These are phyloP conservation scores for Acanthamoeba pearcei DNA, from an alignment of 208 protist genomes.

Conservation along the genomic window DNA sequence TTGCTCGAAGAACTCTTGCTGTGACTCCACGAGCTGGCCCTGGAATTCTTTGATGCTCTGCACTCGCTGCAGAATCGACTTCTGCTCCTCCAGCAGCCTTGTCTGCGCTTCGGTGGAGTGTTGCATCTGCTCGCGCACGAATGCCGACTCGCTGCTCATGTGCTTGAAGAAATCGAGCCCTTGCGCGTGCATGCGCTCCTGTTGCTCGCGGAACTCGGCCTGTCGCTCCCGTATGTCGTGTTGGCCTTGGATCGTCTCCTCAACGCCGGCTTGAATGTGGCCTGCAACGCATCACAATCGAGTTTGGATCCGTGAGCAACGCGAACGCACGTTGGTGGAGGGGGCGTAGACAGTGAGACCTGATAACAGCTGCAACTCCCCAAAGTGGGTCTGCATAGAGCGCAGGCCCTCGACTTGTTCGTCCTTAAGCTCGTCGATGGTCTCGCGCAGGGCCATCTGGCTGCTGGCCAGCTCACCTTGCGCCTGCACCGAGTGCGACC, in stretches of 20 bases:
- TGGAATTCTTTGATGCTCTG: conserved; percentile 60
- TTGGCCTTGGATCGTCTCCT: neutral
- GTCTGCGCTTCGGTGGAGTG: neutral
- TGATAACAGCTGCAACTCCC: neutral
- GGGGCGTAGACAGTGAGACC: neutral
- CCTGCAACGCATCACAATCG: neutral
- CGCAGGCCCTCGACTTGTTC: neutral
- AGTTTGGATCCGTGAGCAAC: neutral
- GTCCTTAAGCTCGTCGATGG: neutral
- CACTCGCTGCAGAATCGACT: neutral
- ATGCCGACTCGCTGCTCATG: neutral
- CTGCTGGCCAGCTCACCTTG: neutral
- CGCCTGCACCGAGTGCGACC: neutral
- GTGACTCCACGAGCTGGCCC: conserved; percentile 11
- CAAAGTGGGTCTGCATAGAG: conserved; percentile 10
- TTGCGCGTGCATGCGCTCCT: neutral
- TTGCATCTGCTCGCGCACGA: conserved; percentile 22
- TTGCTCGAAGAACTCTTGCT: conserved; percentile 44
- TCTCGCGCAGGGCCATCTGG: conserved; percentile 6
- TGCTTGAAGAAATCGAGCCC: conserved; percentile 22
- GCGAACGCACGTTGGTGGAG: neutral
- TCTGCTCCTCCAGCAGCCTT: neutral
- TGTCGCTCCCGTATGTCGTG: neutral
- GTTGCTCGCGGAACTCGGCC: conserved; percentile 6
- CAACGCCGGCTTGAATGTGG: neutral